Evolutionary conservation across 176 grass and related monocot species (phyloP).

Genomic region (Guadua angustifolia): DNA sequence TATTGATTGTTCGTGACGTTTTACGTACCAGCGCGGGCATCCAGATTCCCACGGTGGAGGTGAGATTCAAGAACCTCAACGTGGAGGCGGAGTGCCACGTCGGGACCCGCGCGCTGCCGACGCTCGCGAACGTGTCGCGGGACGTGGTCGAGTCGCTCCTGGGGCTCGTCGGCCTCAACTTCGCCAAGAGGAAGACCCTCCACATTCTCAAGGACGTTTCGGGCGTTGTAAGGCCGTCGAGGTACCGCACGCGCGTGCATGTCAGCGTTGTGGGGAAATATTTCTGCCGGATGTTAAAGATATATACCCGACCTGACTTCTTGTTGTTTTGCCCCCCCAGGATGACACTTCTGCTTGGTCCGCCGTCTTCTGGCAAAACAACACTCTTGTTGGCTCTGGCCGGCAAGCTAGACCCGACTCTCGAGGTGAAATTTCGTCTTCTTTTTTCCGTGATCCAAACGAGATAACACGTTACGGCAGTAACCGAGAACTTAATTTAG

Average conservation of each 20-base stretch:
- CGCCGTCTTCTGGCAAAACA: conserved; percentile 85
- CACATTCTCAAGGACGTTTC: conserved; percentile 71
- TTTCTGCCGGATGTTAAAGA: neutral
- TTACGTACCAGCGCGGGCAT: conserved; percentile 77
- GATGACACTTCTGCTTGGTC: conserved; percentile 83
- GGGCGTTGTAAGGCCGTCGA: conserved; percentile 65
- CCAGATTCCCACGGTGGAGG: conserved; percentile 75
- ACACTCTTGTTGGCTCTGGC: conserved; percentile 74
- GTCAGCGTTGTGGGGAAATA: neutral
- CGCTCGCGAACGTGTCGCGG: conserved; percentile 61
- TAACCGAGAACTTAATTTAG: too few species aligned
- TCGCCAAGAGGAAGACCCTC: conserved; percentile 65
- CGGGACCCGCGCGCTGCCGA: conserved; percentile 71
- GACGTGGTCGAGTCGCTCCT: conserved; percentile 62
- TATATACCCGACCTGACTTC: neutral
- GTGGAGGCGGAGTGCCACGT: conserved; percentile 79
- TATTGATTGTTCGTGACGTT: neutral
- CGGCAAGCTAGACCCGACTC: conserved; percentile 70
- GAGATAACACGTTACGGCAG: neutral
- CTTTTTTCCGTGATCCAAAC: neutral
- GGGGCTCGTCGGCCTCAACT: conserved; percentile 43
- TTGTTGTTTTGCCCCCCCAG: conserved; percentile 26
- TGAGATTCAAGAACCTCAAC: conserved; percentile 60
- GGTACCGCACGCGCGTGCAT: conserved; percentile 10
- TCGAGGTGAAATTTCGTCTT: conserved; percentile 44